Conservation (phyloP, 371 early-diverging fungal genomes). For the Paraphysoderma sedebokerense region DNA sequence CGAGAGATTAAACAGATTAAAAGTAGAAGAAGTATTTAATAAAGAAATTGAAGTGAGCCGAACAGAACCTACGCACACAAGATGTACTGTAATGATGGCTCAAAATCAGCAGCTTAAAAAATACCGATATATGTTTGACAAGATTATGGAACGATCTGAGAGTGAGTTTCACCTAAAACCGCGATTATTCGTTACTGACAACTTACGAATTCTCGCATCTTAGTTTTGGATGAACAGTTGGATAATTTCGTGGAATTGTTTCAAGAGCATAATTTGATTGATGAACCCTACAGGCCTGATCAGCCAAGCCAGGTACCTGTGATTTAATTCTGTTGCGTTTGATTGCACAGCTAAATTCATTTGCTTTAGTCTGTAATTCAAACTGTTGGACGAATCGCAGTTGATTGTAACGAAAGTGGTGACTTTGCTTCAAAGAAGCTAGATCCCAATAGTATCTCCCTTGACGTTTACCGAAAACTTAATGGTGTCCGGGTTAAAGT, state of each 20-base stretch:
- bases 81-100: too few species aligned
- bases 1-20: too few species aligned
- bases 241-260: constrained; percentile 41
- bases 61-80: too few species aligned
- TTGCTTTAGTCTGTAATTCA: neutral
- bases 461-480: constrained; percentile 59
- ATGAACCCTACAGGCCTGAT: constrained; percentile 41
- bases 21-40: too few species aligned
- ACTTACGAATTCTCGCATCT: too few species aligned
- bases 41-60: too few species aligned
- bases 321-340: constrained; percentile 1
- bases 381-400: constrained; percentile 7
- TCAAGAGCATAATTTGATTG: constrained; percentile 20
- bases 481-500: constrained; percentile 39
- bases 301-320: constrained; percentile 25
- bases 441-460: constrained; percentile 44
- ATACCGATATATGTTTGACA: too few species aligned
- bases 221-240: constrained; percentile 45
- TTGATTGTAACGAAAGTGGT: constrained; percentile 37
- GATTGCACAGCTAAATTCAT: too few species aligned
- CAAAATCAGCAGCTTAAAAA: too few species aligned
- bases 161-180: too few species aligned
- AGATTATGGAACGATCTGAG: too few species aligned
- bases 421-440: constrained; percentile 48
- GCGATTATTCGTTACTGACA: too few species aligned